A percentile compares a stretch with the other conserved stretches of the same genome.
Evolutionary conservation across 371 early-diverging fungal genomes (phyloP).

Genomic region (Apophysomyces elegans): DNA sequence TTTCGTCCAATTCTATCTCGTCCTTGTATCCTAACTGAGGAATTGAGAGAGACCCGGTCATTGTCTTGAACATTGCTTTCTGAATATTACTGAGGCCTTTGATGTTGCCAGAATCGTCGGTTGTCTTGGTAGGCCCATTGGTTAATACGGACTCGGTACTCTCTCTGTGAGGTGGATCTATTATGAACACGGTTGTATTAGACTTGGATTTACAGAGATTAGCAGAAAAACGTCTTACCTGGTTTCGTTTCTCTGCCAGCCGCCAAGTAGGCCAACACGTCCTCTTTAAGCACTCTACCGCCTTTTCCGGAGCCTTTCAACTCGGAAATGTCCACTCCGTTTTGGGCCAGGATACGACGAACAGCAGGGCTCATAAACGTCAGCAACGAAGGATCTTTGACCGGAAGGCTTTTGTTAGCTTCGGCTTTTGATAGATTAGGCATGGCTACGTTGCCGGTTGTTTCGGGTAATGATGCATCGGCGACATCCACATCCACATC

Average conservation of each 20-base stretch:
- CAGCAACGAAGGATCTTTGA: slow-evolving; percentile 17
- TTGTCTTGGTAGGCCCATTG: slow-evolving; percentile 10
- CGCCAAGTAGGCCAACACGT: slow-evolving; percentile 68
- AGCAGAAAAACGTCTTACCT: slow-evolving; percentile 11
- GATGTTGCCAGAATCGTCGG: slow-evolving; percentile 16
- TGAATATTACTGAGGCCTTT: slow-evolving; percentile 81
- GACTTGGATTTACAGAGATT: slow-evolving; percentile 5
- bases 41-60: slow-evolving; percentile 91
- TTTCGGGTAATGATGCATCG: neutral
- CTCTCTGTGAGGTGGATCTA: neutral
- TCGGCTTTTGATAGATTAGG: neutral
- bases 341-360: slow-evolving; percentile 84
- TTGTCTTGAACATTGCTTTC: slow-evolving; percentile 96
- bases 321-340: slow-evolving; percentile 71
- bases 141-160: slow-evolving; percentile 34
- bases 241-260: slow-evolving; percentile 5
- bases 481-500: slow-evolving; percentile 9
- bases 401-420: neutral
- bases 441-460: too few relatives aligned
- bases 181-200: neutral
- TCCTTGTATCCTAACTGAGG: slow-evolving; percentile 97
- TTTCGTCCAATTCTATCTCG: slow-evolving; percentile 79
- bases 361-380: slow-evolving; percentile 90
- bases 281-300: slow-evolving; percentile 92
- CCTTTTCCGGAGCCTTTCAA: slow-evolving; percentile 86